Conservation (phyloP, 2,329 filamentous ascomycete genomes). For the Botrytis galanthina region DNA sequence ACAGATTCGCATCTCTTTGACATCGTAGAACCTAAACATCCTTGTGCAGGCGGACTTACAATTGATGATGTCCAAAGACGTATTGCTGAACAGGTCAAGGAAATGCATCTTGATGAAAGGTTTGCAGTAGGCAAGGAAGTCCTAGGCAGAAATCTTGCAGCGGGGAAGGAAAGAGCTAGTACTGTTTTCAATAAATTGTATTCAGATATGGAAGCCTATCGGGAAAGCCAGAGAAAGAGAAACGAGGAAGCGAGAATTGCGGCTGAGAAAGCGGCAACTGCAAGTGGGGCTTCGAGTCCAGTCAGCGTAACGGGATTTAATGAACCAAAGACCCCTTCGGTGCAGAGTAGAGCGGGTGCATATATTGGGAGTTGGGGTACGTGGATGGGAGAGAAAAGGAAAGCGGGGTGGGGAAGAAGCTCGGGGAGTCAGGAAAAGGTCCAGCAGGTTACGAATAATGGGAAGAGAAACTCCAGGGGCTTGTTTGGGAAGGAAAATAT, state of each 20-base stretch:
- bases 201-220: slow-evolving; percentile 80
- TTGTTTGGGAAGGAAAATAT: slow-evolving; percentile 27
- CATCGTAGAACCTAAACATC: slow-evolving; percentile 88
- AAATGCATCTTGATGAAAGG: slow-evolving; percentile 88
- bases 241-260: slow-evolving; percentile 49
- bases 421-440: slow-evolving; percentile 72
- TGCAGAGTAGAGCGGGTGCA: slow-evolving; percentile 55
- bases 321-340: slow-evolving; percentile 43
- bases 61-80: slow-evolving; percentile 93
- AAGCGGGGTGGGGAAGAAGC: slow-evolving; percentile 43
- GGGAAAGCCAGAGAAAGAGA: slow-evolving; percentile 68
- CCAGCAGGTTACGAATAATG: slow-evolving; percentile 57
- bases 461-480: slow-evolving; percentile 25
- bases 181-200: slow-evolving; percentile 86
- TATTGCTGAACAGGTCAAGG: slow-evolving; percentile 86
- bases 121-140: slow-evolving; percentile 81
- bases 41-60: slow-evolving; percentile 85
- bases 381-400: slow-evolving; percentile 75
- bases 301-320: slow-evolving; percentile 39
- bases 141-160: slow-evolving; percentile 83
- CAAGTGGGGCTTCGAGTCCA: slow-evolving; percentile 24
- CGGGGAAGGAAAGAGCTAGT: slow-evolving; percentile 83
- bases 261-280: slow-evolving; percentile 25
- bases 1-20: slow-evolving; percentile 90
- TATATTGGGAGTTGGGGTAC: slow-evolving; percentile 68